Base-by-base conservation (phyloP, 257 asterid genomes). In the Buddleja alternifolia region DNA sequence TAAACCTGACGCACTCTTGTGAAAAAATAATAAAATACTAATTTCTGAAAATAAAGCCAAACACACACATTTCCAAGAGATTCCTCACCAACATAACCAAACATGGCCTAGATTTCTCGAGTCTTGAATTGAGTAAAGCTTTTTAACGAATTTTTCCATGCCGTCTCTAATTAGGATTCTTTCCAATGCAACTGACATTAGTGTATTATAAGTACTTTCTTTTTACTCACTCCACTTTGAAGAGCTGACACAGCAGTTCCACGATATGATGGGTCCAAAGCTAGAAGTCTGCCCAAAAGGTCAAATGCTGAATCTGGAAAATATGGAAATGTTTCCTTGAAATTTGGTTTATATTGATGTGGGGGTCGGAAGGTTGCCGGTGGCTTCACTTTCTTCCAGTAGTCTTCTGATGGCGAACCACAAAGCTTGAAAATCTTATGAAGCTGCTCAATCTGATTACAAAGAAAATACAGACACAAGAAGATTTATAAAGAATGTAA, bases 381-480 rank as follows among this genome's bases (percentile, higher is more conserved):
- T 24, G 90, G 87, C 82, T 84, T 90, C 72, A 85, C 77, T 66
- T 77, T 90, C 75, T 81, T 82, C 97, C 97, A 90, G 40, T 88
- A 90, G 1, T 86, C 90, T 63, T 90, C 97, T 2, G 88, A 45
- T 6, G 97, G 95, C 42, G 97, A 82, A 2, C 97, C 95, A 75
- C 93, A 90, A 2, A 90, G 82, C 87, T 90, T 90, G 75, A 87
- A 88, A 10, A 90, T 90, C 82, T 74, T 90, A 71, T 90, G 97
- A 45, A 90, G 86, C 65, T 90, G 97, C 53, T 90, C 97, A 70
- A 90, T 80, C 97, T 87, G 73, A 68, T 41, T 24, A n/a, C 48
- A 69, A 10, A 7, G 42, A 48, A 1, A 50, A 16, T 45, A 36
- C 51, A 24, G 24, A 21, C 4, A 55, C 16, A 54, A 58, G 10